Evolutionary conservation across 1,284 basidiomycete species (phyloP), one percentile per base, ranked within the genome.

Genomic region (Marasmius sp.): DNA sequence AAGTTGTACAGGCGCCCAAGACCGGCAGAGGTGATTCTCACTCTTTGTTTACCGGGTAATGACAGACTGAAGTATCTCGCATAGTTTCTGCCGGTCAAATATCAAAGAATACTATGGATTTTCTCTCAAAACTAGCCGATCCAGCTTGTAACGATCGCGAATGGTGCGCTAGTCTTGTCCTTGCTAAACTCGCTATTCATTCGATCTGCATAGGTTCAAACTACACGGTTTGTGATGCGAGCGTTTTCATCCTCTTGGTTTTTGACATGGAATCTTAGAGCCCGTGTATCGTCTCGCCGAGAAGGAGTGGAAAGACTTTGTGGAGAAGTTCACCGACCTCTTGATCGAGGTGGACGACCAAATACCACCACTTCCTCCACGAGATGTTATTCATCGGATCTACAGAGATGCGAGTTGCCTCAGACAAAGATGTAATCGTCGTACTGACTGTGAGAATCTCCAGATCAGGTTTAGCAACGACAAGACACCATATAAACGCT

Each of bases 381-480:
- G 93, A 69, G 95, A 97, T 68, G 81, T 95, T 22, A 87, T 92
- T 33, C 88, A 94, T 71, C 79, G 92, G n/a, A 92, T 93, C 41
- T 93, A 93, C 68, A 87, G 92, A 57, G 91, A 93, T 71, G 92
- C 93, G 57, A 58, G 88, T 74, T 7, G 10, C 11, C 14, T 11
- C 48, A 41, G n/a, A 11, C 38, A 20, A 45, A 36, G 55, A 38
- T 57, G 36, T 39, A 38, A 18, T 39, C 5, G 34, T 14, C 1
- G 34, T 33, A 50, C 41, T 56, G 9, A 58, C 10, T n/a, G 22
- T 20, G 38, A 38, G 18, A 33, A 22, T 64, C n/a, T 58, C n/a
- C 68, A 94, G 89, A 76, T 95, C 14, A 86, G 95, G n/a, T 97
- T 97, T 74, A 93, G 92, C 70, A 94, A 94, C 63, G 91, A 95